These are phyloP conservation scores for Pythium brassicae DNA, from an alignment of 352 stramenopile genomes.

Conservation along the genomic window DNA sequence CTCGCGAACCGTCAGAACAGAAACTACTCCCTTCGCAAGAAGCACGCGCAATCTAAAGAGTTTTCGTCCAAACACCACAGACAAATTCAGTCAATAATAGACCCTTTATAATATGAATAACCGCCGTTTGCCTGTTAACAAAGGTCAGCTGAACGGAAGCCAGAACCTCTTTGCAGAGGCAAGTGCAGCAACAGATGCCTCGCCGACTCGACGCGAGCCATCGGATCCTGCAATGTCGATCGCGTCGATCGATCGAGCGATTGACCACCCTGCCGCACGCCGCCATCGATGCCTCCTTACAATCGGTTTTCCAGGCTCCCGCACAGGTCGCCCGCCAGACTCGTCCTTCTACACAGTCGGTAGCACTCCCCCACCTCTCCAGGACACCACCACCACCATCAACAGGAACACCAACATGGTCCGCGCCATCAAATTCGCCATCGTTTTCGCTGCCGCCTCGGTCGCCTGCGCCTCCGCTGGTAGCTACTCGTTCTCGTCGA, in stretches of 20 bases:
- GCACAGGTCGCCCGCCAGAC: slow-evolving; percentile 14
- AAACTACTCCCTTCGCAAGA: too few relatives aligned
- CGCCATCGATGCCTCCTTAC: slow-evolving; percentile 3
- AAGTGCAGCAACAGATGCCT: slow-evolving; percentile 6
- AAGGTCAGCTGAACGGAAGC: background rate
- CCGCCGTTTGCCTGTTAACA: background rate
- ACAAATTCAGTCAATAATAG: background rate
- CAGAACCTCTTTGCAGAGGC: slow-evolving; percentile 11
- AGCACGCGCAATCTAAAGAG: too few relatives aligned
- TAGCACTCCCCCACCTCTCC: slow-evolving; percentile 5
- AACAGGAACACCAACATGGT: slow-evolving; percentile 5
- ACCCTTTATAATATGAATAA: background rate
- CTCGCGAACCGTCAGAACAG: too few relatives aligned
- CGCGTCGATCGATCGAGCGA: slow-evolving; percentile 2
- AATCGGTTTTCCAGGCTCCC: slow-evolving; percentile 26
- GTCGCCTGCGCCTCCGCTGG: slow-evolving; percentile 10
- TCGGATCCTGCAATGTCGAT: slow-evolving; percentile 1
- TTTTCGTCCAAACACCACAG: too few relatives aligned
- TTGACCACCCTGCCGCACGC: too few relatives aligned
- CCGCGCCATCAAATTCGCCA: slow-evolving; percentile 15
- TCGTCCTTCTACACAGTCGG: background rate
- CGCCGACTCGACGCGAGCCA: background rate
- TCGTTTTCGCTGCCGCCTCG: slow-evolving; percentile 11
- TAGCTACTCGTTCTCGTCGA: slow-evolving; percentile 16
- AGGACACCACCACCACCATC: slow-evolving; percentile 1